These are phyloP conservation scores for Graphilbum fragrans DNA, from an alignment of 2,329 filamentous ascomycete genomes.

Conservation along the genomic window DNA sequence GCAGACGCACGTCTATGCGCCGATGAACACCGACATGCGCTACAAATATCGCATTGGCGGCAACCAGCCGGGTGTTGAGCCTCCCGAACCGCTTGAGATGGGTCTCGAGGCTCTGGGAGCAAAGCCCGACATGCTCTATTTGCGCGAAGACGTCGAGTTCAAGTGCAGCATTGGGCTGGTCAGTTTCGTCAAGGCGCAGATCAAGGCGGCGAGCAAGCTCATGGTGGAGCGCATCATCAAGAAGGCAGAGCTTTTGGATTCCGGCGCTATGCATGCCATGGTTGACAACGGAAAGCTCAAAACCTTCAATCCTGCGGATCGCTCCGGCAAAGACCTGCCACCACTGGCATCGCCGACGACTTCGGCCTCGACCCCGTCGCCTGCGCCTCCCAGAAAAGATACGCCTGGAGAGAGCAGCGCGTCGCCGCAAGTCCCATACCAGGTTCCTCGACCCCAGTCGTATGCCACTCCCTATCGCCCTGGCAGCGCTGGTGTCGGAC, in stretches of 20 bases:
- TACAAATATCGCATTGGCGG: constrained; percentile 58
- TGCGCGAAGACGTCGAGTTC: constrained; percentile 61
- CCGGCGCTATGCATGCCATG: constrained; percentile 55
- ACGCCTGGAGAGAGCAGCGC: constrained; percentile 10
- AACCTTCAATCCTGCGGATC: constrained; percentile 43
- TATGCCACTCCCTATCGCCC: constrained; percentile 18
- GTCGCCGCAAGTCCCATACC: constrained; percentile 20
- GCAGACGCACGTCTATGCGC: constrained; percentile 60
- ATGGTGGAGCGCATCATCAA: constrained; percentile 59
- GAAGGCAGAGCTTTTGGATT: constrained; percentile 57
- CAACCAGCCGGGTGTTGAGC: constrained; percentile 54
- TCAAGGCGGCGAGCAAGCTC: constrained; percentile 52
- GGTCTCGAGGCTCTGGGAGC: constrained; percentile 45
- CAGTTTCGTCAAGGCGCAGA: constrained; percentile 53
- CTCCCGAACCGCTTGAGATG: constrained; percentile 48
- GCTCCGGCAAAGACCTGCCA: constrained; percentile 17
- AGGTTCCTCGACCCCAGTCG: constrained; percentile 26
- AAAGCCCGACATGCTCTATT: constrained; percentile 52
- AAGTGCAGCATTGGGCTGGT: constrained; percentile 55
- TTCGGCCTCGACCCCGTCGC: constrained; percentile 15
- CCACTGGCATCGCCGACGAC: background rate
- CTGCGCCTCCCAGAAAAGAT: background rate
- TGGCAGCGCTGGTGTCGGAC: constrained; percentile 18
- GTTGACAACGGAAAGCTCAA: constrained; percentile 51
- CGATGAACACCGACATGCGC: constrained; percentile 52